A percentile compares a stretch with the other conserved stretches of the same genome.
Conservation (phyloP, 345 rosid genomes). For the Pistacia vera region DNA sequence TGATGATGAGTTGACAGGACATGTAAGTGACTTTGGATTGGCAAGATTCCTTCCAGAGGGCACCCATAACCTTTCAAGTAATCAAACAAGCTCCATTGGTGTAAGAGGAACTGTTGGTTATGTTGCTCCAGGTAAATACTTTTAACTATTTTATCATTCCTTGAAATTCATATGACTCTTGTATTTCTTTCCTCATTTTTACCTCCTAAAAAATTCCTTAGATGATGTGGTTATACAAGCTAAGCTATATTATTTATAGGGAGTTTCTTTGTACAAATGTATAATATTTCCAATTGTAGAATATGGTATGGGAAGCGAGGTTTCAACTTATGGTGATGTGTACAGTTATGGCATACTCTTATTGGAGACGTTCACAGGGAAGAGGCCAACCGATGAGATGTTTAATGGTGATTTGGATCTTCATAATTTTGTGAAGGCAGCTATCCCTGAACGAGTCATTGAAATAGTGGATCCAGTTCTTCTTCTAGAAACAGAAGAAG, state of each 20-base stretch:
- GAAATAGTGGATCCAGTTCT: not conserved
- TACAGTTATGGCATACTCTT: conserved; percentile 32
- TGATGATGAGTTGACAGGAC: not conserved
- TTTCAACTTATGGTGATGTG: conserved; percentile 23
- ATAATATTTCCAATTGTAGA: conserved; percentile 6
- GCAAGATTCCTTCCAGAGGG: not conserved
- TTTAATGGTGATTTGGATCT: conserved; percentile 21
- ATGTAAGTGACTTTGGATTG: conserved; percentile 10
- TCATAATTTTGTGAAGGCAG: conserved; percentile 10
- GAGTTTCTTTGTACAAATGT: too few species aligned
- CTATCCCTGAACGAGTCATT: not conserved
- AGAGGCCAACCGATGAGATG: conserved; percentile 23
- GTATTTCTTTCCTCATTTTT: too few species aligned
- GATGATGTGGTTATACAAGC: too few species aligned
- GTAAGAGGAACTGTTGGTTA: conserved; percentile 15
- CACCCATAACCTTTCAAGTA: not conserved
- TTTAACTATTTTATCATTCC: not conserved
- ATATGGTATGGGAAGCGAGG: conserved; percentile 26
- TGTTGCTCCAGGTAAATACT: conserved; percentile 17
- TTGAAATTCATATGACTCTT: not conserved
- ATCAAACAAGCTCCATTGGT: not conserved
- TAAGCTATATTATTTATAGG: too few species aligned
- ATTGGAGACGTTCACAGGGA: conserved; percentile 28
- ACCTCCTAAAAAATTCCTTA: too few species aligned
- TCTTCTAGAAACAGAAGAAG: not conserved